phyloP scores from a whole-genome alignment of 2,329 filamentous ascomycete species.

The Coniochaeta hoffmannii region DNA sequence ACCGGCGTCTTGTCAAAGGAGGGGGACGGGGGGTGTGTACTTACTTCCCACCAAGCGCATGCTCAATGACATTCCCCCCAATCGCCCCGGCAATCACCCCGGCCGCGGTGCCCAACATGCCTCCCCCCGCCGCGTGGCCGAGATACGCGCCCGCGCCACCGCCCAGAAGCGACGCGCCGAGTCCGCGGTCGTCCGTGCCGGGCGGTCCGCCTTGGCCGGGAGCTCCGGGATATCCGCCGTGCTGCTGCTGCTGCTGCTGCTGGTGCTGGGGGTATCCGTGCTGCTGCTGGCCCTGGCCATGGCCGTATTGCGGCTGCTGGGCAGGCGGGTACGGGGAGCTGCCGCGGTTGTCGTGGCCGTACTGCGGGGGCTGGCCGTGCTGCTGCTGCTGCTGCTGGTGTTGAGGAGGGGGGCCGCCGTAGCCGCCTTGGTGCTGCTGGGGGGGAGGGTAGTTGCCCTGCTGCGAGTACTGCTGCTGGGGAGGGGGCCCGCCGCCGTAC shows the following conservation, averaged over 20 bases:
- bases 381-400: conserved; percentile 8
- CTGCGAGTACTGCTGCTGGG: conserved; percentile 3
- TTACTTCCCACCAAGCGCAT: conserved; percentile 6
- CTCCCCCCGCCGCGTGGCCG: conserved; percentile 3
- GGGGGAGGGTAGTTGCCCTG: background rate
- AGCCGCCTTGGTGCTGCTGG: conserved; percentile 7
- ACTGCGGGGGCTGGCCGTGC: background rate
- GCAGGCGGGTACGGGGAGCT: background rate
- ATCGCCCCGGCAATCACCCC: conserved; percentile 3
- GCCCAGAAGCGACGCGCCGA: conserved; percentile 22
- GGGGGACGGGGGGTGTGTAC: background rate
- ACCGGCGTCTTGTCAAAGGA: no score
- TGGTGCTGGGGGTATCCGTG: background rate
- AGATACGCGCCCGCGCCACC: conserved; percentile 3
- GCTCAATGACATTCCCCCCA: conserved; percentile 3
- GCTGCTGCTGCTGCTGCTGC: background rate
- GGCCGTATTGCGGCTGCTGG: background rate
- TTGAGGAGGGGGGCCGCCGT: conserved; percentile 1
- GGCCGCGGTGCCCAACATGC: background rate
- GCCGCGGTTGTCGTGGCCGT: background rate
- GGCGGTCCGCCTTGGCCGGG: background rate
- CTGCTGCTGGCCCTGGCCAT: background rate
- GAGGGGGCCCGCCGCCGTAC: background rate
- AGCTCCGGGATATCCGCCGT: background rate
- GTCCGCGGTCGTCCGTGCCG: conserved; percentile 5